Evolutionary conservation across 768 basidiomycete species (phyloP).

Genomic region (Hypholoma sublateritium): DNA sequence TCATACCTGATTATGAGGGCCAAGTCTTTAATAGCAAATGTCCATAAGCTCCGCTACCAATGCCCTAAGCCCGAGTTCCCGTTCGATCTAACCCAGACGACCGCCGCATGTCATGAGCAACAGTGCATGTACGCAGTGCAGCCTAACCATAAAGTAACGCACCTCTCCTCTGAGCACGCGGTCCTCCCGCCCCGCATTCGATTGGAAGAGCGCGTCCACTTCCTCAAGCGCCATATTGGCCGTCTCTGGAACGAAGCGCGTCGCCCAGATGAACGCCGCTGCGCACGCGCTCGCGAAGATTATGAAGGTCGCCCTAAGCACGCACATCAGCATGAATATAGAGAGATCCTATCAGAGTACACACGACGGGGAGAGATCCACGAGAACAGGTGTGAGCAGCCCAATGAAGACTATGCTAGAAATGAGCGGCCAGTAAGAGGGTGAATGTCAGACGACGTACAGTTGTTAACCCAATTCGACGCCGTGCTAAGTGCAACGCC

Average conservation of each 20-base stretch:
- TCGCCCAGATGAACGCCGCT: constrained; percentile 70
- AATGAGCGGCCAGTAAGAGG: not conserved
- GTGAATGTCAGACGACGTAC: constrained; percentile 33
- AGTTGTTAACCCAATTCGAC: constrained; percentile 87
- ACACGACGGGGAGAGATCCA: constrained; percentile 59
- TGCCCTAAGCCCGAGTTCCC: constrained; percentile 1
- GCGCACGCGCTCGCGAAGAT: constrained; percentile 66
- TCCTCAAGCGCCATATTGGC: constrained; percentile 76
- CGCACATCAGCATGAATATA: not conserved
- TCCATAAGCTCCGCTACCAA: constrained; percentile 3
- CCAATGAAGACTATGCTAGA: constrained; percentile 65
- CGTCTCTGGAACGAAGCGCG: constrained; percentile 71
- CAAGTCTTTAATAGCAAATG: not conserved
- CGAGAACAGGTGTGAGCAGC: constrained; percentile 64
- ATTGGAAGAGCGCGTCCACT: constrained; percentile 67
- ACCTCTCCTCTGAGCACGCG: constrained; percentile 52
- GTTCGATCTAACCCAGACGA: constrained; percentile 6
- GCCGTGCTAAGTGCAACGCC: constrained; percentile 84
- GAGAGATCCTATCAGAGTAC: constrained; percentile 18
- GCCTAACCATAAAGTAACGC: constrained; percentile 3
- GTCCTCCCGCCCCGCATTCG: constrained; percentile 59
- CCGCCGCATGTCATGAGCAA: not conserved
- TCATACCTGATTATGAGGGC: not conserved
- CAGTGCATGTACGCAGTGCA: not conserved
- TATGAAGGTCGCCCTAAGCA: constrained; percentile 61